These are phyloP conservation scores for Kuraishia capsulata DNA, from an alignment of 805 yeast genomes.

Conservation along the genomic window DNA sequence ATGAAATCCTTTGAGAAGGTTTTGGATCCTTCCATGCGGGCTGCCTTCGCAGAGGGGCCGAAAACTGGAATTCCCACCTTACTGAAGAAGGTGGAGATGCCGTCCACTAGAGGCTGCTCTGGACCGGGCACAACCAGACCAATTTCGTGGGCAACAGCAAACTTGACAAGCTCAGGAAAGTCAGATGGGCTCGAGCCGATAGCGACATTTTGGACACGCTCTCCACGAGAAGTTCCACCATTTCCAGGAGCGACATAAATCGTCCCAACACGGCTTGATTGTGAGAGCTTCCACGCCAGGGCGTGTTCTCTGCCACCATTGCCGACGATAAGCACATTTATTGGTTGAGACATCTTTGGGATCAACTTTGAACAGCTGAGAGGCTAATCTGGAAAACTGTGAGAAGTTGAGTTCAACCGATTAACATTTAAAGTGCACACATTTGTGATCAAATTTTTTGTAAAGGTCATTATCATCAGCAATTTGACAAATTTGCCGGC, in stretches of 20 bases:
- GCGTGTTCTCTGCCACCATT: constrained; percentile 99
- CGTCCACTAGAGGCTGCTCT: constrained; percentile 97
- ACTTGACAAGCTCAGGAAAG: constrained; percentile 60
- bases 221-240: constrained; percentile 69
- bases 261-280: constrained; percentile 60
- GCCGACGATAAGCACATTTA: constrained; percentile 78
- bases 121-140: constrained; percentile 92
- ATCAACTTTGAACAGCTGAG: no score
- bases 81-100: constrained; percentile 64
- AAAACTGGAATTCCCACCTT: constrained; percentile 90
- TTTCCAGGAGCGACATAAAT: constrained; percentile 95
- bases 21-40: constrained; percentile 94
- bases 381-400: no score
- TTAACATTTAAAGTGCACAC: no score
- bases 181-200: constrained; percentile 59
- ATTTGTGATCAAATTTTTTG: no score
- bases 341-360: constrained; percentile 1
- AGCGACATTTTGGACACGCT: constrained; percentile 61
- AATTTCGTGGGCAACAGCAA: constrained; percentile 61
- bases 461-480: no score
- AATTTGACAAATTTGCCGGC: no score
- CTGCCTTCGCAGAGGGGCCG: constrained; percentile 92
- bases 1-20: constrained; percentile 90
- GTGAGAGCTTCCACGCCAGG: constrained; percentile 80
- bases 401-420: neutral